Base-by-base conservation (phyloP, 2,329 filamentous ascomycete species). In the Monosporascus sp. region DNA sequence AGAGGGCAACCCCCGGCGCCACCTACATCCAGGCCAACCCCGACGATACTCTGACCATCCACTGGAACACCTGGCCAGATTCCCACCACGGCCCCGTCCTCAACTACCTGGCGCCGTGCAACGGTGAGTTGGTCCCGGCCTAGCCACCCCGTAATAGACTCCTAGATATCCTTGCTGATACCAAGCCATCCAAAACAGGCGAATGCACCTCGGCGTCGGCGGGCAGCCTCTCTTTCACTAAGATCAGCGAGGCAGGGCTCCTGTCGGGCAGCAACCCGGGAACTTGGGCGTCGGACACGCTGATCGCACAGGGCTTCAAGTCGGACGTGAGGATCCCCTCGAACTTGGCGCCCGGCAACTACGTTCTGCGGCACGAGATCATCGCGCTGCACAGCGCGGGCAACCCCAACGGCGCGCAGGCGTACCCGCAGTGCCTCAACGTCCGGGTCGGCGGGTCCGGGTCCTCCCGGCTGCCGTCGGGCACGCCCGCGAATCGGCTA, bases 391-490 rank as follows among this genome's bases (percentile, higher is more conserved):
- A 79, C 67, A 67, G 66, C 41, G 74, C 75, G 15, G 64, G 58
- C 4, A 67, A 68, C 48, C 54, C 58, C 44, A 64, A 74, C 59
- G 75, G 76, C 17, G 75, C 76, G 48, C 76, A 78, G 65, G 71
- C 71, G 64, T 78, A 78, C 63, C 75, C 76, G 38, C 74, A 77
- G 60, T 78, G 82, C 65, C 67, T 82, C 63, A 84, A 85, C 72
- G 63, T 85, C 56, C 72, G 79, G 60, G 71, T 84, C 57, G 78
- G 75, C 49, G 77, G 78, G 48, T 66, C 68, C 37, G 78, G 79
- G 37, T 74, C 78, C 51, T 63, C 59, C 40, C 73, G 72, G 48
- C 69, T 71, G 55, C 72, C 73, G 26, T 59, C 65, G 18, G 81
- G 81, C 53, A 74, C 72, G 24, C 63, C 74, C 20, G 81, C 76